Evolutionary conservation across 176 grass and related monocot genomes (phyloP).

Genomic region (Aegilops longissima): DNA sequence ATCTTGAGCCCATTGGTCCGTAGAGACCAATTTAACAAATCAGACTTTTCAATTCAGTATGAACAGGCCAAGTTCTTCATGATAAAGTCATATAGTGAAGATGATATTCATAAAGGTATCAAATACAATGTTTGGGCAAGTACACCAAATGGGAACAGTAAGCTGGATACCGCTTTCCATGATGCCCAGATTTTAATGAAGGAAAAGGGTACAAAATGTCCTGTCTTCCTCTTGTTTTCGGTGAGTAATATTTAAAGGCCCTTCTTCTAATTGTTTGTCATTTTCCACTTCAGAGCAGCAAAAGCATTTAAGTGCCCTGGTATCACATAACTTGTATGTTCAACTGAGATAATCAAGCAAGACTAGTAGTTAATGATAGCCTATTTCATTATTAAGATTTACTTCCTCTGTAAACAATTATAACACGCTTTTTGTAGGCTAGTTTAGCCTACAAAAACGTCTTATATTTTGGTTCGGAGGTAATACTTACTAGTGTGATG

Average conservation of each 20-base stretch:
- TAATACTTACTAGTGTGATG: background rate
- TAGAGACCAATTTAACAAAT: conserved; percentile 60
- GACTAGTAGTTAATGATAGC: conserved; percentile 14
- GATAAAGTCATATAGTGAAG: conserved; percentile 90
- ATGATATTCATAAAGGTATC: conserved; percentile 82
- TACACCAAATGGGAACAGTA: conserved; percentile 74
- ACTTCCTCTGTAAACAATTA: background rate
- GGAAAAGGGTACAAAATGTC: conserved; percentile 54
- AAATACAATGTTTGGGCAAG: conserved; percentile 90
- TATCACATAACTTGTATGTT: conserved; percentile 29
- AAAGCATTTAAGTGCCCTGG: background rate
- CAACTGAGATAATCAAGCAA: conserved; percentile 3
- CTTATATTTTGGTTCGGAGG: too few species aligned
- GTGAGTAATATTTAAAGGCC: conserved; percentile 47
- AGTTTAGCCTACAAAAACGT: too few species aligned
- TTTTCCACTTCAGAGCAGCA: conserved; percentile 3
- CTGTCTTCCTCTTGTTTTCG: conserved; percentile 88
- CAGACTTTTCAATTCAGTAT: conserved; percentile 61
- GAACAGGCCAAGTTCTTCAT: conserved; percentile 82
- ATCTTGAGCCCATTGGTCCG: conserved; percentile 31
- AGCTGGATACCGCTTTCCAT: conserved; percentile 62
- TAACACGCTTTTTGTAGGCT: too few species aligned
- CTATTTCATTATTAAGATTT: background rate
- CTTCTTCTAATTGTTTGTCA: conserved; percentile 22
- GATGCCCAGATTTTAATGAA: conserved; percentile 54